phyloP scores from a whole-genome alignment of 441 rosid species.

The Bocquillonia castaneifolia region DNA sequence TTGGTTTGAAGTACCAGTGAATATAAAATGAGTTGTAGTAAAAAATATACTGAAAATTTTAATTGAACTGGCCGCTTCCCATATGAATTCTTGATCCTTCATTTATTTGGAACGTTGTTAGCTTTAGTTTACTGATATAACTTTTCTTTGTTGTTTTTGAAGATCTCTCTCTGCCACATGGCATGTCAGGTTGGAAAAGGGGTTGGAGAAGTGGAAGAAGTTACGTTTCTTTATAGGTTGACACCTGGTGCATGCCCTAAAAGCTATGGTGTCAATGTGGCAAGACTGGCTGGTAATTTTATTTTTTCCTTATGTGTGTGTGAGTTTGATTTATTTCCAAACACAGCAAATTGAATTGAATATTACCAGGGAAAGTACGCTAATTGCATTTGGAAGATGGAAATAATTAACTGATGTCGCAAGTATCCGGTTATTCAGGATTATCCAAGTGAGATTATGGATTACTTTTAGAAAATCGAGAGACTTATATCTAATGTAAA shows the following conservation, averaged over 20 bases:
- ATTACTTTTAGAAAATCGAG: not conserved
- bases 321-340: not conserved
- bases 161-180: conserved; percentile 96
- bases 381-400: not conserved
- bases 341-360: not conserved
- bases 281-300: conserved; percentile 78
- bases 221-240: conserved; percentile 82
- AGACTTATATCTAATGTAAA: not conserved
- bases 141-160: conserved; percentile 8
- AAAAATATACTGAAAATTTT: not conserved
- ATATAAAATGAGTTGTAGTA: not conserved
- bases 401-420: not conserved
- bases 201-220: conserved; percentile 67
- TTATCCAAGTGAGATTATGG: not conserved
- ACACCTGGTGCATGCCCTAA: conserved; percentile 88
- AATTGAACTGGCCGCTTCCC: not conserved
- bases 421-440: not conserved
- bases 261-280: conserved; percentile 97
- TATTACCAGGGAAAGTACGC: not conserved
- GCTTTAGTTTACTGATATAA: not conserved
- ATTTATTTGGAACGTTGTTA: not conserved
- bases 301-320: not conserved
- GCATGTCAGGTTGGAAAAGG: conserved; percentile 83
- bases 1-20: not conserved
- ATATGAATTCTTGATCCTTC: not conserved